Evolutionary conservation across 441 rosid species (phyloP), one percentile per base, ranked within the genome.

Genomic region (Bocquillonia castaneifolia): DNA sequence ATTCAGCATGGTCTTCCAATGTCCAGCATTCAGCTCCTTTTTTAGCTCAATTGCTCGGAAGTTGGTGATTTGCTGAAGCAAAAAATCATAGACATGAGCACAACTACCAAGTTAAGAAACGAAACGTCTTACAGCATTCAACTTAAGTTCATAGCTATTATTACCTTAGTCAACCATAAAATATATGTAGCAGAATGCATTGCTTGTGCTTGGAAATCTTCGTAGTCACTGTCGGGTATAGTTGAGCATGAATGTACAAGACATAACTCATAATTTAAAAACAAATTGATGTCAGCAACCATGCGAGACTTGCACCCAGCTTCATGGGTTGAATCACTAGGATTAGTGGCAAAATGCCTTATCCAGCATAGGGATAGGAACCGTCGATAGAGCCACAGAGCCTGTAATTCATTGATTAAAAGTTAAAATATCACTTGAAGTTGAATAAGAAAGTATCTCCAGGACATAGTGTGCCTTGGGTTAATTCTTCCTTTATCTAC

Each of bases 371-470:
- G 76, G 66, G 89, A 82, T 63, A 93, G 91, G 72, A 86, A 90
- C 18, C 94, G 87, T 4, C 96, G 86, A 73, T 91, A 87, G 56
- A 93, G 90, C 97, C 98, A 93, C 69, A 91, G 75, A 40, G 92
- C 92, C 97, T 93, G 88, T 31, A 60, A 77, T 63, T 68, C 37
- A 56, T n/a, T 10, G 25, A 39, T 63, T 17, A 54, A 25, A n/a
- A n/a, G n/a, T n/a, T 22, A 15, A 60, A 64, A 36, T 20, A 47
- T 47, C 51, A 47, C 9, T 5, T 18, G 10, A 47, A 47, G 22
- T 47, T 47, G 23, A 47, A 0, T 14, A 5, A 4, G 9, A 8
- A 5, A 6, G 5, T 47, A 18, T 47, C 5, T 5, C 51, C 45
- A 32, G 25, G 31, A n/a, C 2, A 9, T 9, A 13, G 48, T 13